Evolutionary conservation across 2,329 filamentous ascomycete species (phyloP).

Genomic region (Sarocladium brachiariae): DNA sequence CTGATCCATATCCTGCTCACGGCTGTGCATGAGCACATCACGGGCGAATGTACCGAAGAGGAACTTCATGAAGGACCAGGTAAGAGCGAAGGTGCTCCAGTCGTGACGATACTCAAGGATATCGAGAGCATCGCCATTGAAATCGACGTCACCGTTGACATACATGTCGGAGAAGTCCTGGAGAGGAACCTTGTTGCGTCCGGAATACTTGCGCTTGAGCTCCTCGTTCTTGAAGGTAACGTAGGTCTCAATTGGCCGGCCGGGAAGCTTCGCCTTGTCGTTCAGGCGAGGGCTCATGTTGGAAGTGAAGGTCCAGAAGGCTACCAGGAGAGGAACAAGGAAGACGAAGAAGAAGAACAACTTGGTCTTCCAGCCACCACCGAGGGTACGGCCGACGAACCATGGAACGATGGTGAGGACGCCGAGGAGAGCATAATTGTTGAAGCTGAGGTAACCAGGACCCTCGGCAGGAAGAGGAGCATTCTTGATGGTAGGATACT

Average conservation of each 20-base stretch:
- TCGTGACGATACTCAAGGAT: conserved; percentile 91
- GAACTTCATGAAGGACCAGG: conserved; percentile 82
- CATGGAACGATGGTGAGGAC: conserved; percentile 65
- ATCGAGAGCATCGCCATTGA: conserved; percentile 89
- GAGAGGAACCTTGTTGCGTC: conserved; percentile 76
- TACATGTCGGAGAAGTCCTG: conserved; percentile 98
- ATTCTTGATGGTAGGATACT: conserved; percentile 74
- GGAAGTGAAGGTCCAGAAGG: conserved; percentile 78
- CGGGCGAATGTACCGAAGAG: conserved; percentile 72
- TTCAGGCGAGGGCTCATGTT: conserved; percentile 81
- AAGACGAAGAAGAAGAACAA: conserved; percentile 82
- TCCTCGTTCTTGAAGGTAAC: conserved; percentile 68
- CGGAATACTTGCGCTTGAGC: conserved; percentile 61
- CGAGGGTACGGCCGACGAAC: conserved; percentile 79
- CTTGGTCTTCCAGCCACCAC: conserved; percentile 78
- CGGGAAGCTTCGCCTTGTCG: conserved; percentile 82
- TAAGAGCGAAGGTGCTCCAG: conserved; percentile 94
- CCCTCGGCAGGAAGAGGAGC: conserved; percentile 87
- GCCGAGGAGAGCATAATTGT: conserved; percentile 68
- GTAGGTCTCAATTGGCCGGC: conserved; percentile 85
- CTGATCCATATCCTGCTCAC: conserved; percentile 77
- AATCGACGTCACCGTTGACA: conserved; percentile 88
- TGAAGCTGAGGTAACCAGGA: conserved; percentile 78
- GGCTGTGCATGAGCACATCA: conserved; percentile 87
- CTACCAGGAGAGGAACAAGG: conserved; percentile 69